Conservation (phyloP, 2,329 filamentous ascomycete species). For the Beauveria medogensis region DNA sequence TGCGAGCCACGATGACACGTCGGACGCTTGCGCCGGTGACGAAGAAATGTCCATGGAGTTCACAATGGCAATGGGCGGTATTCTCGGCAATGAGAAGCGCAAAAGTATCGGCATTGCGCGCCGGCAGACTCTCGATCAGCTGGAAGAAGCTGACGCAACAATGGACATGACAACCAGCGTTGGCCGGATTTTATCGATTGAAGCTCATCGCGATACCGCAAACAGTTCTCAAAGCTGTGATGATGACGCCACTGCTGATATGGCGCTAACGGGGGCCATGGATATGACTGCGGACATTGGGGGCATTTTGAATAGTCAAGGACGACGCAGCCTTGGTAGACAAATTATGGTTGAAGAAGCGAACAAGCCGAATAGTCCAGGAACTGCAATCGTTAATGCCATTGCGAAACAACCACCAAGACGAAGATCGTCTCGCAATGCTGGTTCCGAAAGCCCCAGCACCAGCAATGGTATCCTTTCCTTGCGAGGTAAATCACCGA, state of each 20-base stretch:
- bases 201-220: constrained; percentile 25
- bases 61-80: constrained; percentile 11
- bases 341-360: constrained; percentile 52
- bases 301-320: constrained; percentile 42
- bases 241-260: constrained; percentile 30
- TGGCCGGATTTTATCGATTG: constrained; percentile 53
- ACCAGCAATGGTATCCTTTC: constrained; percentile 48
- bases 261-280: constrained; percentile 59
- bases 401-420: constrained; percentile 20
- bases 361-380: constrained; percentile 37
- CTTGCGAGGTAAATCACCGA: constrained; percentile 35
- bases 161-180: constrained; percentile 83
- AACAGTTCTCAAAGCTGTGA: constrained; percentile 50
- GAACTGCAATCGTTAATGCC: constrained; percentile 27
- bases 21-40: constrained; percentile 16
- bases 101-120: constrained; percentile 3
- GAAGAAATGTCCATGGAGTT: constrained; percentile 29
- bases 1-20: background rate
- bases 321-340: constrained; percentile 36
- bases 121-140: background rate
- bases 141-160: constrained; percentile 28
- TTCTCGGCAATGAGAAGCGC: constrained; percentile 6
- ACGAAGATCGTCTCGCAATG: constrained; percentile 21
- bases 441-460: constrained; percentile 7
- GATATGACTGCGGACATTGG: constrained; percentile 59